A percentile compares a stretch with the other conserved stretches of the same genome.
phyloP scores from a whole-genome alignment of 148 eudicot genomes.

The Cornus suecica region DNA sequence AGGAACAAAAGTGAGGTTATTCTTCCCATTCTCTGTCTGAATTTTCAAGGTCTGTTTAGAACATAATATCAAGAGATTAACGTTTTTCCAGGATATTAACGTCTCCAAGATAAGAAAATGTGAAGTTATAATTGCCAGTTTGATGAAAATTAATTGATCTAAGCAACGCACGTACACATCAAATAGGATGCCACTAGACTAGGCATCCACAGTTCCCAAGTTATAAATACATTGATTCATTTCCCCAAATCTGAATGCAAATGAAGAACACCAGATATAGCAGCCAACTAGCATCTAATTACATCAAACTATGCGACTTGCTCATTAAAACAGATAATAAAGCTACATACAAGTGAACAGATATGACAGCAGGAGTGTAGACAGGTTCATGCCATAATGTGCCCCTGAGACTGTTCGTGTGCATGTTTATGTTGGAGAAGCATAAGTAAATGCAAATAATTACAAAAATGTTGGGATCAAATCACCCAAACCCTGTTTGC shows the following conservation, averaged over 20 bases:
- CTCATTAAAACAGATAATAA: neutral
- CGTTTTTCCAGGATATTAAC: neutral
- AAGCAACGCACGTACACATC: neutral
- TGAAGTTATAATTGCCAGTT: neutral
- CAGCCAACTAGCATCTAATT: neutral
- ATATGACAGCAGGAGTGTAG: too few relatives aligned
- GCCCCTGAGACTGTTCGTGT: neutral
- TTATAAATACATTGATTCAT: neutral
- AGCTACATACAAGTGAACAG: too few relatives aligned
- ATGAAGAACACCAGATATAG: neutral
- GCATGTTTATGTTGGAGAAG: neutral
- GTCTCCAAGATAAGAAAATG: constrained; percentile 2
- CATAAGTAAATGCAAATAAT: neutral
- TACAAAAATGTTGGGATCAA: too few relatives aligned
- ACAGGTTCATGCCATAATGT: neutral
- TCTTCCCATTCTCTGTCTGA: constrained; percentile 59
- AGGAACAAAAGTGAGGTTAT: constrained; percentile 80
- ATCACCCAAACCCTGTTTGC: too few relatives aligned
- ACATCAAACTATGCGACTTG: neutral
- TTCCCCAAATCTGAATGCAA: neutral
- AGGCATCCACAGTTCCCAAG: neutral
- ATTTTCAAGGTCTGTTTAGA: constrained; percentile 60
- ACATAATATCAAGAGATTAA: constrained; percentile 13
- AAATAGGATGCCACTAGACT: too few relatives aligned
- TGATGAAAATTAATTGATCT: neutral